A percentile compares a stretch with the other conserved stretches of the same genome.
phyloP scores from a whole-genome alignment of 768 basidiomycete species.

The Clitopilus passeckerianus region DNA sequence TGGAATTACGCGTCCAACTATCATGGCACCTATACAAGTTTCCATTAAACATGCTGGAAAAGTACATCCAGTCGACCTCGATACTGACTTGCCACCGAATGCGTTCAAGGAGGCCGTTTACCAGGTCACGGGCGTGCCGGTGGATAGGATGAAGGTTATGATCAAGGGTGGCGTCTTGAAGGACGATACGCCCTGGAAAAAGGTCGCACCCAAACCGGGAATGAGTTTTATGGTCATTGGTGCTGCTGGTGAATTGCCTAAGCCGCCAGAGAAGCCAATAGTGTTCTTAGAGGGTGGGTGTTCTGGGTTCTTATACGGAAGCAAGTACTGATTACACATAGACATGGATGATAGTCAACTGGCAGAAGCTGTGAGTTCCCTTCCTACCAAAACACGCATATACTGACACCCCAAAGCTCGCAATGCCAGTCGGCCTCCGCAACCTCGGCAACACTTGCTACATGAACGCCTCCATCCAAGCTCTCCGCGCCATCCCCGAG shows the following conservation, averaged over 20 bases:
- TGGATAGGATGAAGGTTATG: constrained; percentile 97
- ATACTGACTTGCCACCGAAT: constrained; percentile 61
- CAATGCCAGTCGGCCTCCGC: constrained; percentile 74
- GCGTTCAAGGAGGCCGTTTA: constrained; percentile 84
- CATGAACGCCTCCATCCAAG: constrained; percentile 94
- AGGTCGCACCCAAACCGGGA: constrained; percentile 78
- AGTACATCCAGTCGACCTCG: constrained; percentile 62
- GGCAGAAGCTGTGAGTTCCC: constrained; percentile 64
- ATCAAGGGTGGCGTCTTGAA: constrained; percentile 89
- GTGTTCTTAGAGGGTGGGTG: constrained; percentile 80
- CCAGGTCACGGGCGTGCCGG: constrained; percentile 77
- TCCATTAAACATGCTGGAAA: constrained; percentile 91
- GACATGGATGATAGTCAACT: constrained; percentile 85
- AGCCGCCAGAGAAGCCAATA: constrained; percentile 72
- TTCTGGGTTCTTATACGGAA: not conserved
- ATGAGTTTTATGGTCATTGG: constrained; percentile 94
- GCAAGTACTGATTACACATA: constrained; percentile 13
- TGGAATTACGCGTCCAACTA: no score
- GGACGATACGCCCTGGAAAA: constrained; percentile 87
- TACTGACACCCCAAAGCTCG: constrained; percentile 40
- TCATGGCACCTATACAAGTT: constrained; percentile 68
- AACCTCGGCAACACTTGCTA: constrained; percentile 97
- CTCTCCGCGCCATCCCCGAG: constrained; percentile 90
- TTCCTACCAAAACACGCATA: no score
- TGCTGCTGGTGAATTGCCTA: constrained; percentile 86